Conservation (phyloP, 108 stramenopile species). For the Fistulifera pelliculosa region DNA sequence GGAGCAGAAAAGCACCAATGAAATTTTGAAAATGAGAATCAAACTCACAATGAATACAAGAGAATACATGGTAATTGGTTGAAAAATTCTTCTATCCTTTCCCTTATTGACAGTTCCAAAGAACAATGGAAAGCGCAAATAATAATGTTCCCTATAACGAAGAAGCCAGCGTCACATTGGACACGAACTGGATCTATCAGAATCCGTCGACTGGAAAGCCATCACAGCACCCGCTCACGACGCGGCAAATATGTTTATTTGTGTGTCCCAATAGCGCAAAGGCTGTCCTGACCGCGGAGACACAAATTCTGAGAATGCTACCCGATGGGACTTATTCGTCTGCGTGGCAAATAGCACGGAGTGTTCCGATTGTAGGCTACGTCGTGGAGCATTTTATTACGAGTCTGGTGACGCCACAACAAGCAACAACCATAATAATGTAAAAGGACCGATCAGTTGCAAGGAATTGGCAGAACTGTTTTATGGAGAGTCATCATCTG, state of each 20-base stretch:
- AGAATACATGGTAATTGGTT: too few species aligned
- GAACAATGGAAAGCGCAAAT: too few species aligned
- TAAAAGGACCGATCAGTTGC: constrained; percentile 41
- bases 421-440: not conserved
- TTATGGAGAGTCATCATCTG: constrained; percentile 2
- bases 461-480: constrained; percentile 27
- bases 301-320: not conserved
- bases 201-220: constrained; percentile 48
- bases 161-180: not conserved
- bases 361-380: constrained; percentile 38
- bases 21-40: too few species aligned
- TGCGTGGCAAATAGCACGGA: constrained; percentile 33
- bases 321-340: constrained; percentile 21
- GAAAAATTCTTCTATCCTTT: too few species aligned
- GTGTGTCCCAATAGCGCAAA: constrained; percentile 28
- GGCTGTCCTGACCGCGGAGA: constrained; percentile 16
- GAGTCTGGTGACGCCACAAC: constrained; percentile 6
- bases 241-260: constrained; percentile 52
- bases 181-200: constrained; percentile 44
- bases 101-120: too few species aligned
- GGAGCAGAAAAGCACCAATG: too few species aligned
- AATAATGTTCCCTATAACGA: too few species aligned
- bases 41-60: too few species aligned
- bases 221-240: constrained; percentile 33
- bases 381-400: constrained; percentile 52